phyloP scores from a whole-genome alignment of 371 early-diverging fungal genomes.

The Mucor saturninus region DNA sequence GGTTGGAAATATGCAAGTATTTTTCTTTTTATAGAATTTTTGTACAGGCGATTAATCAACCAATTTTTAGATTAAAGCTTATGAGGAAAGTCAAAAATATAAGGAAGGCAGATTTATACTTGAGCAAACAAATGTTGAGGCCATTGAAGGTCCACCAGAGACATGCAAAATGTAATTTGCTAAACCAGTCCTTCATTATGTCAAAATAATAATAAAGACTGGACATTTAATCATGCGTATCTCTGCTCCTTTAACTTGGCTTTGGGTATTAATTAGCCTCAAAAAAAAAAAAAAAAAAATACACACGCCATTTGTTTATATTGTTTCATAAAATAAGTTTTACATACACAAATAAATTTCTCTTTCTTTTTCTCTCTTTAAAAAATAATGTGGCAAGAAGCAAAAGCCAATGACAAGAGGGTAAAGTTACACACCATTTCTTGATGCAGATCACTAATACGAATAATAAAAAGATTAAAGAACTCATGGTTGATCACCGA shows the following conservation, averaged over 20 bases:
- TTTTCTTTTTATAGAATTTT: slow-evolving; percentile 1
- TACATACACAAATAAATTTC: background rate
- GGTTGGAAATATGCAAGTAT: slow-evolving; percentile 76
- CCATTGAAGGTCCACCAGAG: background rate
- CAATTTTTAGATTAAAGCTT: slow-evolving; percentile 58
- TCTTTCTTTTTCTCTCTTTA: background rate
- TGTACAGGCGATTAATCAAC: slow-evolving; percentile 3
- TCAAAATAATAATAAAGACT: too few relatives aligned
- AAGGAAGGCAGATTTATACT: slow-evolving; percentile 78
- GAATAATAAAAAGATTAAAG: slow-evolving; percentile 45
- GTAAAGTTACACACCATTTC: slow-evolving; percentile 17
- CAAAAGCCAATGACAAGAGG: slow-evolving; percentile 53
- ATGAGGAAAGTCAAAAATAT: slow-evolving; percentile 65
- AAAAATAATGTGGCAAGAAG: slow-evolving; percentile 48
- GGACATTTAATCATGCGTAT: too few relatives aligned
- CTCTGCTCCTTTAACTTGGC: too few relatives aligned
- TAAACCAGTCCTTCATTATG: too few relatives aligned
- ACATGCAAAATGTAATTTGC: background rate
- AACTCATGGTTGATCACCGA: slow-evolving; percentile 60
- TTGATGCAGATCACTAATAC: background rate
- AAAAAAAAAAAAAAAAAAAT: too few relatives aligned
- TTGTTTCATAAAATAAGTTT: background rate
- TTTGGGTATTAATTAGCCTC: too few relatives aligned
- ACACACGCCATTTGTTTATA: background rate
- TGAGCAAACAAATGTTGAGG: slow-evolving; percentile 26